These are phyloP conservation scores for Phytophthora macrochlamydospora DNA, from an alignment of 352 stramenopile species.

Conservation along the genomic window DNA sequence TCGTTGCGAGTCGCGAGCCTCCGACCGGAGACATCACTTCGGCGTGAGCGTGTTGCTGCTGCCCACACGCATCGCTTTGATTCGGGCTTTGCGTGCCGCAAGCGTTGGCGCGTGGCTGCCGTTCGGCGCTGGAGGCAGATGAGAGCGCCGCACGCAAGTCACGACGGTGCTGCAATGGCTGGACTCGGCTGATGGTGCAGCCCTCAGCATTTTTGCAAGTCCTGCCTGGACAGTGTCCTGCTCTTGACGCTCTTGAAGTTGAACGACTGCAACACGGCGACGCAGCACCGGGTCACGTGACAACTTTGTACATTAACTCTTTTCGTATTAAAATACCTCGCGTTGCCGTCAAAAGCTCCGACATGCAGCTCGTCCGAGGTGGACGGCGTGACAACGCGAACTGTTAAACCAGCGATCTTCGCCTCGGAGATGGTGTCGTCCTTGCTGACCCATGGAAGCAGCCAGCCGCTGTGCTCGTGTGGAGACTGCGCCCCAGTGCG, in stretches of 20 bases:
- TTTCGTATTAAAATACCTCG: neutral
- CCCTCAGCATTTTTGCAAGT: no score
- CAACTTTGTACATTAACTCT: neutral
- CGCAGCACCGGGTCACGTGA: neutral
- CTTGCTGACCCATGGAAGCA: no score
- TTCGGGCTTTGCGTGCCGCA: conserved; percentile 13
- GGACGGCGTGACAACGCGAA: no score
- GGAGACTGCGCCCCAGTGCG: no score
- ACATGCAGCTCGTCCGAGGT: no score
- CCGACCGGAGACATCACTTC: neutral
- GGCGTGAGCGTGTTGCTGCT: neutral
- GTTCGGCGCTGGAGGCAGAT: conserved; percentile 23
- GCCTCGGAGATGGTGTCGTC: no score
- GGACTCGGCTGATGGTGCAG: neutral
- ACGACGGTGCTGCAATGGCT: neutral
- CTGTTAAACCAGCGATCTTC: no score
- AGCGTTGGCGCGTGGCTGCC: conserved; percentile 28
- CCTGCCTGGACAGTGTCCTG: no score
- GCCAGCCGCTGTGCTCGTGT: no score
- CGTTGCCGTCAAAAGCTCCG: no score
- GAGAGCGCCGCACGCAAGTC: conserved; percentile 18
- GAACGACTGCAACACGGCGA: neutral
- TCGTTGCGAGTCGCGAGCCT: conserved; percentile 8
- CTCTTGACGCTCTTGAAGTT: neutral
- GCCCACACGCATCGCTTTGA: conserved; percentile 5